phyloP scores from a whole-genome alignment of 2,329 filamentous ascomycete species.

The Ceratocystiopsis brevicomis region DNA sequence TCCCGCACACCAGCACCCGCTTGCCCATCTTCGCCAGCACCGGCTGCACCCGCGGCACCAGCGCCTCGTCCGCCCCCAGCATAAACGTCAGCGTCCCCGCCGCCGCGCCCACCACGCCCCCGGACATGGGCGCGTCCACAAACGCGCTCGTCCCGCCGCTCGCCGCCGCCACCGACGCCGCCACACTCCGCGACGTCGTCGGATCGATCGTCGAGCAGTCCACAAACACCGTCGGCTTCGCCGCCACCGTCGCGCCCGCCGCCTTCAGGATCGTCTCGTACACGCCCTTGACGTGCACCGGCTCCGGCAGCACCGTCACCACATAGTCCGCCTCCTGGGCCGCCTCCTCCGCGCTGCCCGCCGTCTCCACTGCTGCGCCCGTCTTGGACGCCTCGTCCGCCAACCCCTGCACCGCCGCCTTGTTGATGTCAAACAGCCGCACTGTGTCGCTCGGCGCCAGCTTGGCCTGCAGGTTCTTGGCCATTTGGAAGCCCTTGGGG shows the following conservation, averaged over 20 bases:
- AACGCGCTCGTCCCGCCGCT: slow-evolving; percentile 35
- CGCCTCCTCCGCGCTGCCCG: slow-evolving; percentile 26
- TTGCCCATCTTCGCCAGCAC: slow-evolving; percentile 69
- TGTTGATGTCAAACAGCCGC: slow-evolving; percentile 38
- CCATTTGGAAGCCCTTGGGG: slow-evolving; percentile 39
- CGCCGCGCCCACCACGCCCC: slow-evolving; percentile 76
- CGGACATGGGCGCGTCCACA: slow-evolving; percentile 92
- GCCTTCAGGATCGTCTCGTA: slow-evolving; percentile 56
- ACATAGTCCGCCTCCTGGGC: slow-evolving; percentile 46
- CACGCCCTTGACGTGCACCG: slow-evolving; percentile 68
- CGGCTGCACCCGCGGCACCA: slow-evolving; percentile 44
- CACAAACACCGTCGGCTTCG: slow-evolving; percentile 51
- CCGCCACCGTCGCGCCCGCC: slow-evolving; percentile 31
- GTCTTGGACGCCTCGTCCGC: slow-evolving; percentile 24
- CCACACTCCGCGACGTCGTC: slow-evolving; percentile 60
- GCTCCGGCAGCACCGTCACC: slow-evolving; percentile 78
- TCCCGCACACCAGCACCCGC: slow-evolving; percentile 69
- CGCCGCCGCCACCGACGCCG: slow-evolving; percentile 38
- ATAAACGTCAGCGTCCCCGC: slow-evolving; percentile 89
- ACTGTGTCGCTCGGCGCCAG: slow-evolving; percentile 31
- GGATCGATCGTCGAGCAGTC: slow-evolving; percentile 96
- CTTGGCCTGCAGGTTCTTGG: slow-evolving; percentile 40
- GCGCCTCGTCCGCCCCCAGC: slow-evolving; percentile 50
- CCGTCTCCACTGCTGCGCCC: slow-evolving; percentile 28
- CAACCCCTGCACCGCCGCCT: slow-evolving; percentile 26